Conservation (phyloP, 257 asterid species). For the Nicotiana obtusifolia region DNA sequence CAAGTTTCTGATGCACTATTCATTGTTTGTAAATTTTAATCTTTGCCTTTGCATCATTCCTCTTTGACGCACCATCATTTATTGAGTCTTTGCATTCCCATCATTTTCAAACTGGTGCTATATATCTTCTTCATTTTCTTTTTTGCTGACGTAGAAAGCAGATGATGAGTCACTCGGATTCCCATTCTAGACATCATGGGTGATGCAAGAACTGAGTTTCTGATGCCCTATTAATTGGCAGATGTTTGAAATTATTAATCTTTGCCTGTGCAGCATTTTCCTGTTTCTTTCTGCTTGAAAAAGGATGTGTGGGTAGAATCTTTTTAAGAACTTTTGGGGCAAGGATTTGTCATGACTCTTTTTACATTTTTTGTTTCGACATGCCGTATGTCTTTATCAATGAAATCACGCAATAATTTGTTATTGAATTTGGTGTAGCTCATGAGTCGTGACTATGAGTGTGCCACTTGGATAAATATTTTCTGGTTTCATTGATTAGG, state of each 20-base stretch:
- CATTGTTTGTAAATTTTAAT: background rate
- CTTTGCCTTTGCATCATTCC: background rate
- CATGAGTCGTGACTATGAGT: background rate
- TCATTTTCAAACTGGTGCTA: background rate
- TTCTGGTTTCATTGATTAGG: background rate
- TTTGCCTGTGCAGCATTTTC: too few species aligned
- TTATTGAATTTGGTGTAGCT: background rate
- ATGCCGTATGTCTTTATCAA: too few species aligned
- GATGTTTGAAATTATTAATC: too few species aligned
- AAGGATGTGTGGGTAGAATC: too few species aligned
- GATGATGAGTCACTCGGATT: constrained; percentile 59
- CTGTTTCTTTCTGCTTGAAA: too few species aligned
- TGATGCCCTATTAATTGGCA: too few species aligned
- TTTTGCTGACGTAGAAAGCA: constrained; percentile 8
- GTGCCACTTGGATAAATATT: background rate
- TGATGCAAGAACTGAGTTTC: constrained; percentile 40
- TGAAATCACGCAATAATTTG: too few species aligned
- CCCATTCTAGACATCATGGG: constrained; percentile 86
- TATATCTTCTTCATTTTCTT: background rate
- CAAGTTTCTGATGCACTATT: constrained; percentile 75
- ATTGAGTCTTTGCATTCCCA: background rate
- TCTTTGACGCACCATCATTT: background rate
- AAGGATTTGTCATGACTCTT: too few species aligned
- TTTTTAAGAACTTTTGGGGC: too few species aligned
- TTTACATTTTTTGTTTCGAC: too few species aligned